Base-by-base conservation (phyloP, 73 alveolate genomes). In the Paramecium biaurelia region DNA sequence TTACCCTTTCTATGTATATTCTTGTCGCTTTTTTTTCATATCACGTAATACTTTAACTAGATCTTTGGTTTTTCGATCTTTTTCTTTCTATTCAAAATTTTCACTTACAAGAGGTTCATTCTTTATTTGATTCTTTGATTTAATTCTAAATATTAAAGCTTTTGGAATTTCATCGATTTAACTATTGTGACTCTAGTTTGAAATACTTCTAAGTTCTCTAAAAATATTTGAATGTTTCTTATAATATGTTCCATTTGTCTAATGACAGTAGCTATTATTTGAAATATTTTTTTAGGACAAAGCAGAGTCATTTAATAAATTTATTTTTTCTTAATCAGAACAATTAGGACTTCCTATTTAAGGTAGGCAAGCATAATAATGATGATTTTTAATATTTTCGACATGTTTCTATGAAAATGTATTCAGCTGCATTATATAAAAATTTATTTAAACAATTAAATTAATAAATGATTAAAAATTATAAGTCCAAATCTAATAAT, bases 1-100 rank as follows among this genome's bases (percentile, higher is more conserved):
- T 20, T 26, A 30, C 28, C 12, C 47, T 63, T 63, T 63, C 9
- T 30, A 63, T 63, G 43, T 63, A 63, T 14, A 63, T 63, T 63
- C 84, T 63, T 63, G 47, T 63, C 84, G 41, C 84, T 32, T 63
- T 24, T 63, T 63, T 63, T 63, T 26, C 84, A 63, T 63, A 30
- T 30, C 41, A 12, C 45, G 15, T 32, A 63, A 63, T 12, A 63
- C 84, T 63, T 32, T 63, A 24, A 7, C 84, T 12, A 63, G 20
- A 30, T 63, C 84, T 26, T 63, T 63, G 8, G 28, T 20, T 63
- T 63, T 30, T 9, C 49, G 24, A 9, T 63, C 84, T 11, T 63
- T 63, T 12, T 63, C 45, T 12, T 30, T 63, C 28, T 63, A 63
- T 63, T 63, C 45, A 0, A 12, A 15, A 9, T 24, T 26, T 26